Evolutionary conservation across 805 yeast genomes (phyloP).

Genomic region (Starmerella tilneyi): DNA sequence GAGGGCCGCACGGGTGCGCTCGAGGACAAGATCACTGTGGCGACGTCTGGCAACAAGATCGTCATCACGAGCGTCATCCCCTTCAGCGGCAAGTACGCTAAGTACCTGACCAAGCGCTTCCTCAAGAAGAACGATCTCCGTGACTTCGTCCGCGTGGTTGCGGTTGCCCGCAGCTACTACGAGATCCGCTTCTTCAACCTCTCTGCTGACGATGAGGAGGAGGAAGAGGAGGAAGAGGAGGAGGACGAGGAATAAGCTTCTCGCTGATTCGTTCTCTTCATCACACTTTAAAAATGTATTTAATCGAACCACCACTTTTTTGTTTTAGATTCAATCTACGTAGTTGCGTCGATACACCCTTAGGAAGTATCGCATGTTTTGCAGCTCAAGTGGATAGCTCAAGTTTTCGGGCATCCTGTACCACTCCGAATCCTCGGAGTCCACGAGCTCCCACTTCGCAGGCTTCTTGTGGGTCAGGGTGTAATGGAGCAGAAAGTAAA

Average conservation of each 20-base stretch:
- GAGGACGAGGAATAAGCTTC: conserved; percentile 24
- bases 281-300: conserved; percentile 5
- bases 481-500: conserved; percentile 69
- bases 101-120: conserved; percentile 99
- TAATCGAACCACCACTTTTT: neutral
- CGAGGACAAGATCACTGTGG: conserved; percentile 83
- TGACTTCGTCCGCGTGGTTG: conserved; percentile 99
- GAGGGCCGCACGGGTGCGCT: conserved; percentile 94
- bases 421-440: conserved; percentile 70
- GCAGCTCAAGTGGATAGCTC: conserved; percentile 58
- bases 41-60: conserved; percentile 72
- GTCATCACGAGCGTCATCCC: conserved; percentile 84
- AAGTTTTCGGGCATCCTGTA: conserved; percentile 49
- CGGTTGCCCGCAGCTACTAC: conserved; percentile 91
- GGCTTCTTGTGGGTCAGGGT: conserved; percentile 44
- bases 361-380: conserved; percentile 79
- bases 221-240: conserved; percentile 52
- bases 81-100: conserved; percentile 99
- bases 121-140: conserved; percentile 99
- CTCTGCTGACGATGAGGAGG: conserved; percentile 90
- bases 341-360: conserved; percentile 51
- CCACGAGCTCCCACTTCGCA: conserved; percentile 50
- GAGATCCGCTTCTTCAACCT: conserved; percentile 98
- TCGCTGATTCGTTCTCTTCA: neutral
- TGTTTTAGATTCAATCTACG: neutral